Conservation (phyloP, 2,329 filamentous ascomycete genomes). For the Arthrobotrys sinensis region DNA sequence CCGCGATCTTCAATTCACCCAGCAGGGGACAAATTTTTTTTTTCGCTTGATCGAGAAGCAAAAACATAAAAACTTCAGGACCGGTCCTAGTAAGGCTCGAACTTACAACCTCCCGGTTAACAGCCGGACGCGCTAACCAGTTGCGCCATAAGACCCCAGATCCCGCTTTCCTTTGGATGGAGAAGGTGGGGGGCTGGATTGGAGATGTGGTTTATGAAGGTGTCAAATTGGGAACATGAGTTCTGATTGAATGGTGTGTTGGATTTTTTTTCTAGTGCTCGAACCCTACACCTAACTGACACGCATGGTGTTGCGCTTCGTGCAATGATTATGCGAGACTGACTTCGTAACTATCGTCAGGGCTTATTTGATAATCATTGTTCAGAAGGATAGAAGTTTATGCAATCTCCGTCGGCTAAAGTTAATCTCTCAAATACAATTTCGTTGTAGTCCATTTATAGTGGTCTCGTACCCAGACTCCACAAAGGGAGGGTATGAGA, state of each 20-base stretch:
- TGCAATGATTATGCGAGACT: no score
- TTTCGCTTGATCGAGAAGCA: background rate
- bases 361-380: no score
- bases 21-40: background rate
- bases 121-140: slow-evolving; percentile 36
- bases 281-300: no score
- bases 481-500: no score
- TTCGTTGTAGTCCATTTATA: no score
- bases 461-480: no score
- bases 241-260: background rate
- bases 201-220: slow-evolving; percentile 2
- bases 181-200: slow-evolving; percentile 6
- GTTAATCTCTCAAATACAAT: no score
- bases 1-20: background rate
- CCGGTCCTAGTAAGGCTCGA: slow-evolving; percentile 40
- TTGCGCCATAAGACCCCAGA: slow-evolving; percentile 32
- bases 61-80: background rate
- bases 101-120: slow-evolving; percentile 43
- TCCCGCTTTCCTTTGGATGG: slow-evolving; percentile 4
- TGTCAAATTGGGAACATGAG: background rate
- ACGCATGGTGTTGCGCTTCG: no score
- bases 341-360: no score
- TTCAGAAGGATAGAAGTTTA: no score
- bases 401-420: no score
- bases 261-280: no score